Evolutionary conservation across 768 basidiomycete species (phyloP).

Genomic region (Leccinum ochraceum): DNA sequence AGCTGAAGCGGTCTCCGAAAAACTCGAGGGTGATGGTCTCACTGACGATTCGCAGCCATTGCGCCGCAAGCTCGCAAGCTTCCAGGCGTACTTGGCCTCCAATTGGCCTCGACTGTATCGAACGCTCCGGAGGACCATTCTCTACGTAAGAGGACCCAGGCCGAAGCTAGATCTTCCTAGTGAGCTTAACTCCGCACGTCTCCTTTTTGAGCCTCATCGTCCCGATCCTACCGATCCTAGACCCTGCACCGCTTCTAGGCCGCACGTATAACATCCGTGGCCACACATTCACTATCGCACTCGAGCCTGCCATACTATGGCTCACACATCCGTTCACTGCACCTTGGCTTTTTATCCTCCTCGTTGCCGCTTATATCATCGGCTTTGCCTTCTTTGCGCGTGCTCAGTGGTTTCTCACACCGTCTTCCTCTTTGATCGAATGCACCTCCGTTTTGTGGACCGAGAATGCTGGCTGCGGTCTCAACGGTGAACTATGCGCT

Average conservation of each 20-base stretch:
- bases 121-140: constrained; percentile 5
- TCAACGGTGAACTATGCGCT: constrained; percentile 63
- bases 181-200: constrained; percentile 17
- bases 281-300: constrained; percentile 39
- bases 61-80: constrained; percentile 2
- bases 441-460: constrained; percentile 76
- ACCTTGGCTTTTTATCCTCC: constrained; percentile 54
- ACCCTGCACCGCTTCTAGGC: constrained; percentile 55
- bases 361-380: constrained; percentile 65
- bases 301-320: constrained; percentile 57
- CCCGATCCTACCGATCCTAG: constrained; percentile 35
- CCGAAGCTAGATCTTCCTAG: constrained; percentile 55
- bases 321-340: constrained; percentile 53
- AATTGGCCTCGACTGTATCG: constrained; percentile 24
- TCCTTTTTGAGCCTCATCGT: constrained; percentile 2
- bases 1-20: constrained; percentile 1
- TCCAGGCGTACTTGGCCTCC: constrained; percentile 12
- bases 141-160: constrained; percentile 59
- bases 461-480: constrained; percentile 68
- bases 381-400: constrained; percentile 72
- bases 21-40: constrained; percentile 2
- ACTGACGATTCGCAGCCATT: neutral
- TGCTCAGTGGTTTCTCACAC: constrained; percentile 71
- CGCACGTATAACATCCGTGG: constrained; percentile 43
- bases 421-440: constrained; percentile 59